Percentiles rank a stretch among this genome's conserved stretches.
These are phyloP conservation scores for Saksenaea vasiformis DNA, from an alignment of 371 early-diverging fungal species.

Conservation along the genomic window DNA sequence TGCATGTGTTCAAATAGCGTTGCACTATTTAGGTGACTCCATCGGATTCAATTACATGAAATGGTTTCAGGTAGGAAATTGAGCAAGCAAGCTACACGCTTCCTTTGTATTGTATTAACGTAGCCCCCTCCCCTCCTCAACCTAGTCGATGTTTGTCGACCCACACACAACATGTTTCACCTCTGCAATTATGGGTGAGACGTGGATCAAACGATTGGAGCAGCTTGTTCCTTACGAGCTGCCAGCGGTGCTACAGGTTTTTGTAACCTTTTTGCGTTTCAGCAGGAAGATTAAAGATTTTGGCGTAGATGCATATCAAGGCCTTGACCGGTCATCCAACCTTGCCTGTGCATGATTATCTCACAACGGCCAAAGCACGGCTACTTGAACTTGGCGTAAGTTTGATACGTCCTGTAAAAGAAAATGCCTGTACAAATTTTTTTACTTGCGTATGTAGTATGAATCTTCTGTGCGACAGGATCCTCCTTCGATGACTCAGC, in stretches of 20 bases:
- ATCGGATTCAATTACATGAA: slow-evolving; percentile 16
- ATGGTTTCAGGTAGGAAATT: slow-evolving; percentile 26
- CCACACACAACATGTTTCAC: slow-evolving; percentile 5
- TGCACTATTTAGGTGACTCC: slow-evolving; percentile 13
- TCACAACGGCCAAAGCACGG: slow-evolving; percentile 11
- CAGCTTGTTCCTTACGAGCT: slow-evolving; percentile 18
- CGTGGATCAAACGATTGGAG: slow-evolving; percentile 15
- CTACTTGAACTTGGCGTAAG: slow-evolving; percentile 31
- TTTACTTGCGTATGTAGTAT: slow-evolving; percentile 7
- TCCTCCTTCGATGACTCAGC: slow-evolving; percentile 7
- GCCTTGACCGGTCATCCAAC: background rate
- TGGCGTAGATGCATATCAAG: background rate
- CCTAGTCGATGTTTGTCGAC: slow-evolving; percentile 16
- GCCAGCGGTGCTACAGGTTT: slow-evolving; percentile 26
- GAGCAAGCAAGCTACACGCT: background rate
- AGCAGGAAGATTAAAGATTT: background rate
- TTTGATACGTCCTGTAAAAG: background rate
- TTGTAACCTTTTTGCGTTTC: background rate
- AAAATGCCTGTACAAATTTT: too few relatives aligned
- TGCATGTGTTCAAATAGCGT: slow-evolving; percentile 15
- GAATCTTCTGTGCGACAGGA: slow-evolving; percentile 16
- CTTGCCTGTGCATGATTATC: slow-evolving; percentile 3
- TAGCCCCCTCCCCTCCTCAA: too few relatives aligned
- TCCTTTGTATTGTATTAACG: too few relatives aligned
- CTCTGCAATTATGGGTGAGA: slow-evolving; percentile 8